A percentile compares a stretch with the other conserved stretches of the same genome.
These are phyloP conservation scores for Xylaria venustula DNA, from an alignment of 495 filamentous ascomycete species.

Conservation along the genomic window DNA sequence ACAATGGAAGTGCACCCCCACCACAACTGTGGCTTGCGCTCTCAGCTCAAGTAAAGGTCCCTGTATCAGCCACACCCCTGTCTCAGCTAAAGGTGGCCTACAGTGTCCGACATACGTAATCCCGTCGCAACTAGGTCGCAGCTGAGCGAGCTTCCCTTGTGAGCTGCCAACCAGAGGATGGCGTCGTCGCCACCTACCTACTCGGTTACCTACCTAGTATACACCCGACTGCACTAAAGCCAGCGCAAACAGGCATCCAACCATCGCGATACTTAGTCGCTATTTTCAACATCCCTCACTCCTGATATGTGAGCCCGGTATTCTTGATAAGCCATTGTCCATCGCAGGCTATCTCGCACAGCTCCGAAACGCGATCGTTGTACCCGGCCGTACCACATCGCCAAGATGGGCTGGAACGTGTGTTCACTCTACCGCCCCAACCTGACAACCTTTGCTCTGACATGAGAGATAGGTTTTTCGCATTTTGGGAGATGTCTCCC, in stretches of 20 bases:
- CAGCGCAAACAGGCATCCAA: conserved; percentile 3
- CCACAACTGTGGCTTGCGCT: neutral
- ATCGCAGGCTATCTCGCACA: neutral
- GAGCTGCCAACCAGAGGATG: conserved; percentile 1
- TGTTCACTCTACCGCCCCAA: neutral
- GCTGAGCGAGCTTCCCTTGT: conserved; percentile 2
- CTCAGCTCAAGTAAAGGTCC: no score
- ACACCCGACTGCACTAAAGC: no score
- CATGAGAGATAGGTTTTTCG: conserved; percentile 65
- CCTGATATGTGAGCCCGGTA: neutral
- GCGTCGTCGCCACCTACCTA: neutral
- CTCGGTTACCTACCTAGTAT: no score
- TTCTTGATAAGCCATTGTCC: neutral
- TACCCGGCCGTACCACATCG: neutral
- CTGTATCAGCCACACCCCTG: no score
- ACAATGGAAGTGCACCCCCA: conserved; percentile 3
- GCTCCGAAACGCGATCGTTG: neutral
- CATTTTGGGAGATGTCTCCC: conserved; percentile 75
- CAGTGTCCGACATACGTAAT: no score
- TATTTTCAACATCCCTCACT: neutral
- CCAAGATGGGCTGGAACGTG: conserved; percentile 19
- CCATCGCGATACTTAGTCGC: neutral
- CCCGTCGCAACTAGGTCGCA: neutral
- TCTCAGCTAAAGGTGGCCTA: no score
- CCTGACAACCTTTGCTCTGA: neutral